Conservation (phyloP, 75 land plant species). For the Gnetum montanum region DNA sequence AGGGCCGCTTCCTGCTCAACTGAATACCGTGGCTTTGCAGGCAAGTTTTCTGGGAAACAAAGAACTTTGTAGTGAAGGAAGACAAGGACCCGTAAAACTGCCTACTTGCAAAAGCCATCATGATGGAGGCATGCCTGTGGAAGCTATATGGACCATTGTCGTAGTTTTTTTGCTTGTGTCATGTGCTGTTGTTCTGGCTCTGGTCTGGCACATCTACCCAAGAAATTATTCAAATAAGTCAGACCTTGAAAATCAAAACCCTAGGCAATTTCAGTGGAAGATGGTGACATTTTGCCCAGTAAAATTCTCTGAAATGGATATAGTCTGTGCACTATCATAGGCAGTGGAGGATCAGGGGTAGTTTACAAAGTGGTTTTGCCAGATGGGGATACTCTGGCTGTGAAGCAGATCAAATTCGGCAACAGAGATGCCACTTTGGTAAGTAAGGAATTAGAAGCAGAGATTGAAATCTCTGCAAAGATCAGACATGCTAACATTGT, state of each 20-base stretch:
- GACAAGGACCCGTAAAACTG: conserved; percentile 1
- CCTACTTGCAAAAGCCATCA: not conserved
- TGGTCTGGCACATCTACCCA: not conserved
- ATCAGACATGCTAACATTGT: conserved; percentile 78
- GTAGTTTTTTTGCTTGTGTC: conserved; percentile 4
- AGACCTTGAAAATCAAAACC: conserved; percentile 41
- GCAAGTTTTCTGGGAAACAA: conserved; percentile 55
- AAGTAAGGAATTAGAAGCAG: conserved; percentile 44
- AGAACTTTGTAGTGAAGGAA: conserved; percentile 35
- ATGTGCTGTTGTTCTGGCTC: not conserved
- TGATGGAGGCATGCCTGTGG: not conserved
- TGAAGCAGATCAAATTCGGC: conserved; percentile 26
- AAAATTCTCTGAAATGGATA: conserved; percentile 24
- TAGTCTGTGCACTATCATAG: conserved; percentile 52
- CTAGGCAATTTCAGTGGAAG: conserved; percentile 65
- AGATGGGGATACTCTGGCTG: conserved; percentile 58
- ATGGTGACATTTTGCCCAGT: conserved; percentile 52
- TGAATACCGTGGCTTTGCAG: conserved; percentile 17
- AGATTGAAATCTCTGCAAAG: conserved; percentile 49
- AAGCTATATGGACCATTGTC: not conserved
- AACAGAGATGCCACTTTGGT: not conserved
- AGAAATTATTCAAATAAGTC: conserved; percentile 1
- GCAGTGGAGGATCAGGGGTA: conserved; percentile 63
- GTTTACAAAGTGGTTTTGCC: conserved; percentile 47
- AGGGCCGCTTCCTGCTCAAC: conserved; percentile 42